Base-by-base conservation (phyloP, 164 flowering plant species). In the Vitis labrusca region DNA sequence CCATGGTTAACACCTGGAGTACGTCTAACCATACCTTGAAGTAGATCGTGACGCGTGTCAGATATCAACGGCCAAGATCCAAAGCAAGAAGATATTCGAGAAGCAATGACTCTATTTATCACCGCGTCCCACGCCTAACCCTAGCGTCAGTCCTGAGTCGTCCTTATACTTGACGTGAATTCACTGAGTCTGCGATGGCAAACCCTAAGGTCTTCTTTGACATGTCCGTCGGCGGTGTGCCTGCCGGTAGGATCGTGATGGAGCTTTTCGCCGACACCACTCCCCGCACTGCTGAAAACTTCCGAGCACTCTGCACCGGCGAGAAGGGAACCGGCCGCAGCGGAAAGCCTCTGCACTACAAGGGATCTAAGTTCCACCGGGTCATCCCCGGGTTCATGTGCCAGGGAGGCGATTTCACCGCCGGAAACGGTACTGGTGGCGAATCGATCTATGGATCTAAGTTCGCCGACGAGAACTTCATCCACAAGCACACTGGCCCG, bases 271-370 rank as follows among this genome's bases (percentile, higher is more conserved):
- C 68, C 10, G 72, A 74, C 48, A 37, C 53, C 2, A 56, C 64
- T 1, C 78, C 78, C 6, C 51, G 53, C 14, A 75, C 78, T 1
- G 74, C 78, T 5, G 78, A 75, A 48, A 75, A 75, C 32, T 75
- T 75, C 67, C 61, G 78, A 6, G 74, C 78, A 1, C 74, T 75
- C 10, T 75, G 78, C 74, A 75, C 78, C 49, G 78, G 78, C 32
- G 78, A 75, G 71, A 75, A 75, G 14, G 78, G 74, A 44, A 1
- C 12, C 49, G 69, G 69, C 29, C 63, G 60, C n/a, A 11, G 50
- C 55, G 71, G 71, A 10, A 68, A 68, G 54, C 71, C 71, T 10
- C 23, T 68, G 13, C 71, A 68, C 71, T 68, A 19, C 61, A 71
- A 47, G 17, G 78, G 74, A 47, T 8, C 62, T 64, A 17, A 47